phyloP scores from a whole-genome alignment of 306 rosid genomes.

The Phaseolus lunatus region DNA sequence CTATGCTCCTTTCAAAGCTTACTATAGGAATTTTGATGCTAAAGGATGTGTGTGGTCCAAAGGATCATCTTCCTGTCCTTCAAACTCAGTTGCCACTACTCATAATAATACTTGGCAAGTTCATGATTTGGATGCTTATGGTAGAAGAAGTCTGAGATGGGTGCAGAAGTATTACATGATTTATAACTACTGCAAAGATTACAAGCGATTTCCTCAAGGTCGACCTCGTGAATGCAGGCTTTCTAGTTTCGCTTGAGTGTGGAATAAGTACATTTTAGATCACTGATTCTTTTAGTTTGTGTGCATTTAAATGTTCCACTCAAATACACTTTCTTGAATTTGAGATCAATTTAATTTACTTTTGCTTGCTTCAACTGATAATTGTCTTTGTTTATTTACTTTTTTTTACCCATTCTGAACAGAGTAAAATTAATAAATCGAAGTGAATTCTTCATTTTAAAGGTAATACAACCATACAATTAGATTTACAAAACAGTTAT shows the following conservation, averaged over 20 bases:
- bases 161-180: slow-evolving; percentile 43
- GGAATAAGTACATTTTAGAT: background rate
- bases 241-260: slow-evolving; percentile 28
- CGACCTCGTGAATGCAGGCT: slow-evolving; percentile 47
- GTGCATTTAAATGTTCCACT: background rate
- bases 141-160: slow-evolving; percentile 37
- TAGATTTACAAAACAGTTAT: background rate
- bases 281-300: background rate
- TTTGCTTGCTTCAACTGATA: slow-evolving; percentile 1
- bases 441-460: background rate
- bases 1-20: slow-evolving; percentile 52
- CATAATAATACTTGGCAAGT: slow-evolving; percentile 1
- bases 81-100: background rate
- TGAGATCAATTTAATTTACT: background rate
- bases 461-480: background rate
- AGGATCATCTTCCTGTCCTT: slow-evolving; percentile 29
- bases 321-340: slow-evolving; percentile 5
- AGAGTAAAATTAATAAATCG: background rate
- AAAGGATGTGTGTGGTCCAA: slow-evolving; percentile 42
- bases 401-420: background rate
- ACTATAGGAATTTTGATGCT: slow-evolving; percentile 48
- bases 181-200: slow-evolving; percentile 43
- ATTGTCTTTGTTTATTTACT: background rate
- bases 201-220: slow-evolving; percentile 41
- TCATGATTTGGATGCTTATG: slow-evolving; percentile 24